Evolutionary conservation across 2,329 filamentous ascomycete genomes (phyloP), one percentile per base, ranked within the genome.

Genomic region (Pseudogymnoascus sp.): DNA sequence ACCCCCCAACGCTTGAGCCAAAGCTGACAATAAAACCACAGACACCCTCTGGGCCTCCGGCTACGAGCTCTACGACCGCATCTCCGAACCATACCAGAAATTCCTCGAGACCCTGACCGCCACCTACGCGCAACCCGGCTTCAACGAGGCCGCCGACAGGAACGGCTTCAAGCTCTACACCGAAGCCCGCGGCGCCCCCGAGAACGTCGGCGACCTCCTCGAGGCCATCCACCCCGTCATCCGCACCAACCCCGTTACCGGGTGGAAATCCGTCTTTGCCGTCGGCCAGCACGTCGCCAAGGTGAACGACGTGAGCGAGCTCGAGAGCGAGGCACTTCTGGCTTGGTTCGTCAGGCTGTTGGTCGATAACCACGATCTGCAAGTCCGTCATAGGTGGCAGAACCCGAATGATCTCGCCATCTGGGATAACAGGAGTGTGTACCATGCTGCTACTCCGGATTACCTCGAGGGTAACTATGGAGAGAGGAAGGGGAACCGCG

Each of bases 41-140:
- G 80, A 83, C 71, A 88, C 87, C 0, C 79, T 89, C 5, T 89
- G 86, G 85, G 86, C 86, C 0, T 86, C 84, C 0, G 85, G 84
- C 0, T 88, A 88, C 69, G 85, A 88, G 67, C 73, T 88, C 11
- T 89, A 87, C 68, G 86, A 89, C 69, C 80, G 84, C 28, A 77
- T 89, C 64, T 85, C 82, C 3, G 75, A 77, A 2, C 76, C 82
- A 0, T 82, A 83, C 62, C 83, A 82, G 64, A 75, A 75, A 23
- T 87, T 88, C 71, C 77, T 88, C 28, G 84, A 88, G 62, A 72
- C 73, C 0, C 73, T 88, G 6, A 87, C 83, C 0, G 85, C 80
- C 2, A 84, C 81, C 0, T 81, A 80, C 65, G 78, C 78, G 0
- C 77, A 81, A 67, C 80, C 82, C 0, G 71, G 73, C 1, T 86